phyloP scores from a whole-genome alignment of 768 basidiomycete species.

The Calocera cornea region DNA sequence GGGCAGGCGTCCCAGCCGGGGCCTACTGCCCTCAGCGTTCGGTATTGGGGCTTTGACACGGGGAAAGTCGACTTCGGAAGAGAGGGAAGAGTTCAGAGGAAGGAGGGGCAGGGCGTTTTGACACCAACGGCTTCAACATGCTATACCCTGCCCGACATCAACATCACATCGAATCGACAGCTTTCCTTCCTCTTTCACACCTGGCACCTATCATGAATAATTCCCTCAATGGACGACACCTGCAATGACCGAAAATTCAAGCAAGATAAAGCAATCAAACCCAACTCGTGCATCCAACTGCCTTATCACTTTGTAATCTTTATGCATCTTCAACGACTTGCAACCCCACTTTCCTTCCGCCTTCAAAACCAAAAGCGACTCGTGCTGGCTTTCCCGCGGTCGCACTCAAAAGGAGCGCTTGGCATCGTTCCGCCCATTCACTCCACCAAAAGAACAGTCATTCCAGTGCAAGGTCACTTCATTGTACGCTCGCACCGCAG shows the following conservation, averaged over 20 bases:
- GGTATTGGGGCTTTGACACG: neutral
- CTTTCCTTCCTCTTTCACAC: neutral
- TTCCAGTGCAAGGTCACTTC: conserved; percentile 3
- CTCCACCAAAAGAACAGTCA: neutral
- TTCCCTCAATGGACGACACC: conserved; percentile 4
- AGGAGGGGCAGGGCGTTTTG: conserved; percentile 3
- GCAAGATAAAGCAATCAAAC: neutral
- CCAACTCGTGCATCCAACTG: neutral
- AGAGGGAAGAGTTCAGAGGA: conserved; percentile 3
- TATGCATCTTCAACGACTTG: conserved; percentile 4
- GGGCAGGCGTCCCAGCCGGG: neutral
- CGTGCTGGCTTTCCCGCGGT: neutral
- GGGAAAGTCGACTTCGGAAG: neutral
- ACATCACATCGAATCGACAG: neutral
- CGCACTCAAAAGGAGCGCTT: conserved; percentile 3
- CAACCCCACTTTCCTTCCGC: conserved; percentile 2
- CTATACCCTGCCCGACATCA: neutral
- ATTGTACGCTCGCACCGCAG: neutral
- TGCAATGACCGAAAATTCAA: conserved; percentile 4
- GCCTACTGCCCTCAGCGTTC: neutral
- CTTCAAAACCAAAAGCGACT: neutral
- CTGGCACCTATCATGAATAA: neutral
- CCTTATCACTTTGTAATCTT: conserved; percentile 4
- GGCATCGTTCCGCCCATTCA: neutral
- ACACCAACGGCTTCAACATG: neutral